Percentiles rank a stretch among this genome's conserved stretches.
These are phyloP conservation scores for Mycena galericulata DNA, from an alignment of 768 basidiomycete species.

Conservation along the genomic window DNA sequence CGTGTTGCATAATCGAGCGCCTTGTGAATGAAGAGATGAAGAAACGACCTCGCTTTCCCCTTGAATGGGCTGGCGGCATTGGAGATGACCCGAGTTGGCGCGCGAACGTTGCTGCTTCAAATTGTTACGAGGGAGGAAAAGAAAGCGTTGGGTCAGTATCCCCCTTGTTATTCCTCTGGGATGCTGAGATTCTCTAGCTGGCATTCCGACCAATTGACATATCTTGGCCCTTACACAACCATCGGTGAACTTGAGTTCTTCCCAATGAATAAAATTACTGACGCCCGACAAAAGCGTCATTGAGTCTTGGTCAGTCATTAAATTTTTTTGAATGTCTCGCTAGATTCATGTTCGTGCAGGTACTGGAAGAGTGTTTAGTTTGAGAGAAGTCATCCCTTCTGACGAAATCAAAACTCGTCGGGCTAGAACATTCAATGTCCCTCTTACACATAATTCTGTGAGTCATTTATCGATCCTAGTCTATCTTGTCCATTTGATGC, in stretches of 20 bases:
- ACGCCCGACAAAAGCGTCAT: conserved; percentile 60
- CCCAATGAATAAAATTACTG: neutral
- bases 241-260: conserved; percentile 51
- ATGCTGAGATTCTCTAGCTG: conserved; percentile 41
- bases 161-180: neutral
- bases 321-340: neutral
- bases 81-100: conserved; percentile 60
- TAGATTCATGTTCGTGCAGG: conserved; percentile 52
- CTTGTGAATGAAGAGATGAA: conserved; percentile 79
- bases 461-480: conserved; percentile 35
- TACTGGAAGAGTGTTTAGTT: conserved; percentile 75
- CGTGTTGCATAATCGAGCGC: conserved; percentile 75
- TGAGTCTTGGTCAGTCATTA: conserved; percentile 73
- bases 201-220: conserved; percentile 86
- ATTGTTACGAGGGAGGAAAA: conserved; percentile 85
- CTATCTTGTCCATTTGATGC: conserved; percentile 8
- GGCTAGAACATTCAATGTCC: conserved; percentile 82
- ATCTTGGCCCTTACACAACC: conserved; percentile 86
- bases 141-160: conserved; percentile 72
- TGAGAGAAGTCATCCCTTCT: conserved; percentile 81
- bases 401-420: conserved; percentile 67
- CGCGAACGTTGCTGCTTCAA: conserved; percentile 89
- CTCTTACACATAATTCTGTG: conserved; percentile 84
- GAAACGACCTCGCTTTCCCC: conserved; percentile 67
- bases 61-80: conserved; percentile 71